Percentiles rank a stretch among this genome's conserved stretches.
phyloP scores from a whole-genome alignment of 768 basidiomycete species.

The Chlorophyllum brunneum region DNA sequence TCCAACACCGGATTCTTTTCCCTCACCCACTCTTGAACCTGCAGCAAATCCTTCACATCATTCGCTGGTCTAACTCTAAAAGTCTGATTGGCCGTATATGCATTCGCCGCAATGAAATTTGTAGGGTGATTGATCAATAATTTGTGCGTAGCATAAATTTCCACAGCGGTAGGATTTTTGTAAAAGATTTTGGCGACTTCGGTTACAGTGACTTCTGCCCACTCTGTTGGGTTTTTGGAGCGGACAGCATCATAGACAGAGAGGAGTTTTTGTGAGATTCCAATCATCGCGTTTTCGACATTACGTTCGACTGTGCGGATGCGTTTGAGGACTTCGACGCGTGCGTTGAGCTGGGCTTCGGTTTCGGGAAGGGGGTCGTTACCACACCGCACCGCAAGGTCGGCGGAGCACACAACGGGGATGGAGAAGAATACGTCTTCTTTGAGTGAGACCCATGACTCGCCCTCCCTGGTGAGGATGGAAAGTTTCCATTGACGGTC shows the following conservation, averaged over 20 bases:
- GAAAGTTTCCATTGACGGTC: slow-evolving; percentile 17
- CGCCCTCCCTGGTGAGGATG: slow-evolving; percentile 44
- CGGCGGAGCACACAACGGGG: slow-evolving; percentile 47
- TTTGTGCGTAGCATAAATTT: slow-evolving; percentile 55
- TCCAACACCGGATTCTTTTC: slow-evolving; percentile 34
- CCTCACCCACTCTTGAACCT: slow-evolving; percentile 47
- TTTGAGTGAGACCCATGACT: slow-evolving; percentile 43
- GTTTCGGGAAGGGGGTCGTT: slow-evolving; percentile 21
- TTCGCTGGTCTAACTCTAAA: slow-evolving; percentile 63
- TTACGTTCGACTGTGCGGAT: slow-evolving; percentile 49
- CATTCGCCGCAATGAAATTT: slow-evolving; percentile 48
- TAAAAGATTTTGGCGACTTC: slow-evolving; percentile 48
- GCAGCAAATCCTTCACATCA: slow-evolving; percentile 48
- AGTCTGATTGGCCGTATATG: slow-evolving; percentile 43
- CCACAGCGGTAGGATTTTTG: slow-evolving; percentile 26
- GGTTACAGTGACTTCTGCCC: slow-evolving; percentile 50
- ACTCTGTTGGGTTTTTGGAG: slow-evolving; percentile 43
- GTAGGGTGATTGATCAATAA: slow-evolving; percentile 52
- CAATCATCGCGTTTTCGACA: slow-evolving; percentile 34
- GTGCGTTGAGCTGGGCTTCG: slow-evolving; percentile 45
- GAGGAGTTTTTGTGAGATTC: slow-evolving; percentile 21
- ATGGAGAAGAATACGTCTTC: slow-evolving; percentile 59
- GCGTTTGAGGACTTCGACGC: slow-evolving; percentile 60
- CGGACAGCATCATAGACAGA: slow-evolving; percentile 45
- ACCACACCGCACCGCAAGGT: slow-evolving; percentile 50